A percentile compares a stretch with the other conserved stretches of the same genome.
phyloP scores from a whole-genome alignment of 768 basidiomycete genomes.

The Gelatoporia subvermispora region DNA sequence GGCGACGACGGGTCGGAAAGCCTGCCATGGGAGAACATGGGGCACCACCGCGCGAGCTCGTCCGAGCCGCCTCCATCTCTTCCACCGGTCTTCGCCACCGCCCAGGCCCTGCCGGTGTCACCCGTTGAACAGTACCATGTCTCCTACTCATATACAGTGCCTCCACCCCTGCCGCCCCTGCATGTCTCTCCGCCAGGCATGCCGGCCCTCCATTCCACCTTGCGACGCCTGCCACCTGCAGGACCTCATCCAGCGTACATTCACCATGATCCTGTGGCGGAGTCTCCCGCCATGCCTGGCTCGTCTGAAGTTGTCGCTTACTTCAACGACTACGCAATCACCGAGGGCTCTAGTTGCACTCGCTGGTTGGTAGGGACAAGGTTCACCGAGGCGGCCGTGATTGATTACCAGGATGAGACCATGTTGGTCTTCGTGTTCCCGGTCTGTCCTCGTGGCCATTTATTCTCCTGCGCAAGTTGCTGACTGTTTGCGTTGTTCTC shows the following conservation, averaged over 20 bases:
- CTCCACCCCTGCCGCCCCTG: too few species aligned
- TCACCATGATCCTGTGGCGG: background rate
- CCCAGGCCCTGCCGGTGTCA: too few species aligned
- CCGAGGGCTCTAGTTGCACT: conserved; percentile 48
- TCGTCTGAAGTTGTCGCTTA: conserved; percentile 35
- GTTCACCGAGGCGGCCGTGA: conserved; percentile 26
- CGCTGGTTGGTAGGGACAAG: conserved; percentile 52
- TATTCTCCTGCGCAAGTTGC: background rate
- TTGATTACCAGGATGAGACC: conserved; percentile 42
- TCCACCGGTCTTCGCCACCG: conserved; percentile 14
- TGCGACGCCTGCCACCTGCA: too few species aligned
- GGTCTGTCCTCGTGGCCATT: conserved; percentile 26
- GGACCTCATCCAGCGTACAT: background rate
- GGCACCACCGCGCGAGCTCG: conserved; percentile 41
- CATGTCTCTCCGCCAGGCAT: too few species aligned
- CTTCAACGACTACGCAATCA: conserved; percentile 34
- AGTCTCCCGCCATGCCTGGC: background rate
- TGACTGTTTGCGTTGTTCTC: background rate
- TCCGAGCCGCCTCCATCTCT: conserved; percentile 39
- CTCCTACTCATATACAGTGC: too few species aligned
- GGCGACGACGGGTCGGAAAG: conserved; percentile 32
- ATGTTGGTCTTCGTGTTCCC: conserved; percentile 59
- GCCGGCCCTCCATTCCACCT: too few species aligned
- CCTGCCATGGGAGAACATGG: too few species aligned
- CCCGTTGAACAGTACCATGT: too few species aligned